Conservation (phyloP, 176 grass and related monocot species). For the Metroxylon sagu region DNA sequence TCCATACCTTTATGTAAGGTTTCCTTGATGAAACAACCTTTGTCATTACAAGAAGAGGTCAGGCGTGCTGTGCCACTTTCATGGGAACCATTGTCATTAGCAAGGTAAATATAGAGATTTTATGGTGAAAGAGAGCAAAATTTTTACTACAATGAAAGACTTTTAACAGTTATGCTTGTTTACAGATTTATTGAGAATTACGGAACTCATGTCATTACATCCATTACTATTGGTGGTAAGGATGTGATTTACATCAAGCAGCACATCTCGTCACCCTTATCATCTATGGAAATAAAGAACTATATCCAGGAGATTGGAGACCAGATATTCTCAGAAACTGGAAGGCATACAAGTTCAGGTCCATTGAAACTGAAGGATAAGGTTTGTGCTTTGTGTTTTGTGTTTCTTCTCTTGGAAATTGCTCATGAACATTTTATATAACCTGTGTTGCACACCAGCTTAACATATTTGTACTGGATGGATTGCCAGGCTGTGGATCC, state of each 20-base stretch:
- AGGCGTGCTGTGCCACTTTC: slow-evolving; percentile 31
- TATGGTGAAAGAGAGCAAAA: not conserved
- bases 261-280: slow-evolving; percentile 42
- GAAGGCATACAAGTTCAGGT: slow-evolving; percentile 29
- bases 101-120: slow-evolving; percentile 31
- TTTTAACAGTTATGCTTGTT: slow-evolving; percentile 12
- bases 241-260: slow-evolving; percentile 59
- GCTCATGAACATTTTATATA: not conserved
- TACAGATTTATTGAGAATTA: slow-evolving; percentile 72
- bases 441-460: not conserved
- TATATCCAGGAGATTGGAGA: slow-evolving; percentile 49
- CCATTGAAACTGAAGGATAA: slow-evolving; percentile 45
- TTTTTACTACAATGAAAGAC: slow-evolving; percentile 1
- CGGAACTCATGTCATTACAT: slow-evolving; percentile 56
- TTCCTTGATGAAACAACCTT: slow-evolving; percentile 20
- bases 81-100: slow-evolving; percentile 52
- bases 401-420: not conserved
- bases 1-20: slow-evolving; percentile 38
- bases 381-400: slow-evolving; percentile 29
- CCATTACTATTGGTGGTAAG: slow-evolving; percentile 56
- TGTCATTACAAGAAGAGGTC: slow-evolving; percentile 36
- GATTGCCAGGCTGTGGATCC: slow-evolving; percentile 31
- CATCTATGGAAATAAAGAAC: slow-evolving; percentile 42
- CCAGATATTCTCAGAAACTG: slow-evolving; percentile 49
- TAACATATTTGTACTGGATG: slow-evolving; percentile 11